These are phyloP conservation scores for Aureobasidium sp. DNA, from an alignment of 2,329 filamentous ascomycete species.

Conservation along the genomic window DNA sequence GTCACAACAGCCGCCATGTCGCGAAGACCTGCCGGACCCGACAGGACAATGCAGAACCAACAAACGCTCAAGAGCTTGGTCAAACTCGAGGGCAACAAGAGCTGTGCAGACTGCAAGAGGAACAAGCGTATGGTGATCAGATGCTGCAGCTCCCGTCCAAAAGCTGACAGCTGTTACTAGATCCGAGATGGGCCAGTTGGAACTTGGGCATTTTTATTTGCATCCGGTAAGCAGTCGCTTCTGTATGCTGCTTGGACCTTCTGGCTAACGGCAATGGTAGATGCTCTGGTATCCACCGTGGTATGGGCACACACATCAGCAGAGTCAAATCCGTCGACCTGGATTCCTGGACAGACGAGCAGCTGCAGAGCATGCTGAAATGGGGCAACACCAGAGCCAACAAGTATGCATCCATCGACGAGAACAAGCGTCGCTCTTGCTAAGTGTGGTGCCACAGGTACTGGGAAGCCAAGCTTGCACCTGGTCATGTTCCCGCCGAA, in stretches of 20 bases:
- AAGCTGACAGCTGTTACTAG: constrained; percentile 43
- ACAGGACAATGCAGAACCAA: constrained; percentile 87
- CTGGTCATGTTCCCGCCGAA: constrained; percentile 88
- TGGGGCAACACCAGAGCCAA: constrained; percentile 97
- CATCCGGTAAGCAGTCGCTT: constrained; percentile 54
- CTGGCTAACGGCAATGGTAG: constrained; percentile 25
- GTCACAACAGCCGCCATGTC: constrained; percentile 52
- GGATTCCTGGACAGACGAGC: constrained; percentile 97
- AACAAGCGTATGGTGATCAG: constrained; percentile 72
- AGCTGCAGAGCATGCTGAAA: constrained; percentile 83
- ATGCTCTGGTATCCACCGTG: constrained; percentile 95
- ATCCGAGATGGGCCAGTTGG: constrained; percentile 98
- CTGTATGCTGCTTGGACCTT: constrained; percentile 5
- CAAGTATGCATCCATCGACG: constrained; percentile 52
- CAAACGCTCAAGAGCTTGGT: constrained; percentile 89
- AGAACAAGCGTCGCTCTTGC: not conserved
- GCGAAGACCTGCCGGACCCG: constrained; percentile 71
- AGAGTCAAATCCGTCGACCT: constrained; percentile 97
- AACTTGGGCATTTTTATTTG: constrained; percentile 96
- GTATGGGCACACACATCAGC: constrained; percentile 98
- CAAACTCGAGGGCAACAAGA: constrained; percentile 92
- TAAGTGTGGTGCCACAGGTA: constrained; percentile 43
- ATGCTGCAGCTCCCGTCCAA: not conserved
- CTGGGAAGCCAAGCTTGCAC: constrained; percentile 91
- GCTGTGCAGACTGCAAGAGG: constrained; percentile 95